phyloP scores from a whole-genome alignment of 2,329 filamentous ascomycete genomes.

The Allantophomopsis cytisporea region DNA sequence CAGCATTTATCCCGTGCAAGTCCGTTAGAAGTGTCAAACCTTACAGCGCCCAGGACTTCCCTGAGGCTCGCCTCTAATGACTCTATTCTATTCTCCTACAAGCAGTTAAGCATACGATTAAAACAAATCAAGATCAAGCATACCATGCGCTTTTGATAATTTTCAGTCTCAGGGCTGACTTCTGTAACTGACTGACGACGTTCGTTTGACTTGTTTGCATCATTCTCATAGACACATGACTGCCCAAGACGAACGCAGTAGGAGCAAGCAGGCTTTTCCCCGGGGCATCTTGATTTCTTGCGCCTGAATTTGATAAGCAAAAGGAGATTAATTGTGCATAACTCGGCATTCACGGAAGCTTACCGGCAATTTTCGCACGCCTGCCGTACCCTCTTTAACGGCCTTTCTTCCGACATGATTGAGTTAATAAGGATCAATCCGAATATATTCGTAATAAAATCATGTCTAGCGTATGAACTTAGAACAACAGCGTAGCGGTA shows the following conservation, averaged over 20 bases:
- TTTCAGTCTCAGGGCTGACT: not conserved
- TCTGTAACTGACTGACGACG: not conserved
- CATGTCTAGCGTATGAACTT: no score
- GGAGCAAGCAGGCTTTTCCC: slow-evolving; percentile 33
- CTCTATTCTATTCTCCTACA: not conserved
- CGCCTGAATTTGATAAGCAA: slow-evolving; percentile 18
- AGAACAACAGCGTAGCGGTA: no score
- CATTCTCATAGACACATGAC: slow-evolving; percentile 27
- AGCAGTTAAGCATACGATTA: no score
- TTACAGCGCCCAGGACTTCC: not conserved
- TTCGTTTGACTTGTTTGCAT: not conserved
- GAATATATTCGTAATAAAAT: no score
- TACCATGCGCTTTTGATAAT: not conserved
- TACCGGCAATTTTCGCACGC: not conserved
- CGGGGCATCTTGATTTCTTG: slow-evolving; percentile 36
- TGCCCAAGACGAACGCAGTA: slow-evolving; percentile 33
- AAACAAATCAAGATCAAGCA: not conserved
- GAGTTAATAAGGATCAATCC: no score
- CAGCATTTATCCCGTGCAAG: no score
- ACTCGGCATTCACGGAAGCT: not conserved
- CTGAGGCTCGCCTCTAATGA: not conserved
- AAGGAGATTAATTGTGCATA: no score
- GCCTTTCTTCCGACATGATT: slow-evolving; percentile 4
- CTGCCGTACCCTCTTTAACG: not conserved
- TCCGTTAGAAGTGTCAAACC: not conserved